Evolutionary conservation across 257 asterid genomes (phyloP).

Genomic region (Solanum gracilifrons): DNA sequence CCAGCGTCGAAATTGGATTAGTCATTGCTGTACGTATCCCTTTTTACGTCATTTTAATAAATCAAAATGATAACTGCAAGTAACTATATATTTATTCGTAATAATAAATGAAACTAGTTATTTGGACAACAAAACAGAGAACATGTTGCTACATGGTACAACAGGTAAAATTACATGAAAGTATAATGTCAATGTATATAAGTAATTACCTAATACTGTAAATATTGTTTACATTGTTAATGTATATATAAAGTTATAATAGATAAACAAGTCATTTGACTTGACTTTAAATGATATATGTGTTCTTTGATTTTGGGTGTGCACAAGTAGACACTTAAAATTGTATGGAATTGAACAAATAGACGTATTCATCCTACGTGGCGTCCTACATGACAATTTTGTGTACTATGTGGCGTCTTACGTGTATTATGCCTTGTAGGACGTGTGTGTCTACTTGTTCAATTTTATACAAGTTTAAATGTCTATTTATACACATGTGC

Average conservation of each 20-base stretch:
- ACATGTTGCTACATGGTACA: neutral
- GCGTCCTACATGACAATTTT: too few relatives aligned
- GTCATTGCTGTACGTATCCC: conserved; percentile 49
- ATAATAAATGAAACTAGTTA: neutral
- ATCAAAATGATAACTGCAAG: neutral
- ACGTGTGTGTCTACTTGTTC: too few relatives aligned
- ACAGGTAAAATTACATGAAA: neutral
- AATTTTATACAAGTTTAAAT: too few relatives aligned
- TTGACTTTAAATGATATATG: too few relatives aligned
- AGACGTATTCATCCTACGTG: too few relatives aligned
- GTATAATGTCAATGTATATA: neutral
- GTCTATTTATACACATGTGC: neutral
- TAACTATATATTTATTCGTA: neutral
- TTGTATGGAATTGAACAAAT: too few relatives aligned
- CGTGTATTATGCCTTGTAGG: too few relatives aligned
- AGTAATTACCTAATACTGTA: neutral
- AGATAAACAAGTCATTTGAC: too few relatives aligned
- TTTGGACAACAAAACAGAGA: neutral
- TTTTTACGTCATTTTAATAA: neutral
- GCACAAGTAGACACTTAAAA: too few relatives aligned
- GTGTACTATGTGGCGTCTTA: neutral
- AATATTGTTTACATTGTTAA: too few relatives aligned
- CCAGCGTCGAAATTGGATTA: conserved; percentile 63
- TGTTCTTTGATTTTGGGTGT: too few relatives aligned
- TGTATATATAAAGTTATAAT: too few relatives aligned